These are phyloP conservation scores for Phytophthora sojae DNA, from an alignment of 352 stramenopile species.

Conservation along the genomic window DNA sequence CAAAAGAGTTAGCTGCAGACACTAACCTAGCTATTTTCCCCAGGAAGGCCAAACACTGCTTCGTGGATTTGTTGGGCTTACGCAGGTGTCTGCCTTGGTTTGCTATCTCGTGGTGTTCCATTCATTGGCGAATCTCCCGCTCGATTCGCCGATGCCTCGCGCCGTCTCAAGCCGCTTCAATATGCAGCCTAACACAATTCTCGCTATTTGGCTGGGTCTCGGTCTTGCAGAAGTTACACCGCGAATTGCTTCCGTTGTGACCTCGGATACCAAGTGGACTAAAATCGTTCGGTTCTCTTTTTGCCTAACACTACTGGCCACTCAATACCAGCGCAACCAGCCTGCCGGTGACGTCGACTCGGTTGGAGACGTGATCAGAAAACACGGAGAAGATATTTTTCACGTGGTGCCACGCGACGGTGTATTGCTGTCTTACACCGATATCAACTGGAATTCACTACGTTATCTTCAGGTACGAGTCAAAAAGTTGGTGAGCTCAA, in stretches of 20 bases:
- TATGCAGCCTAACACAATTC: conserved; percentile 92
- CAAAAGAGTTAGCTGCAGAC: neutral
- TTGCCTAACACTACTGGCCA: conserved; percentile 23
- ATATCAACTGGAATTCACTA: conserved; percentile 86
- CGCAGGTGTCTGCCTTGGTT: conserved; percentile 58
- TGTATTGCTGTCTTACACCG: conserved; percentile 81
- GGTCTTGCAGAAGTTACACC: conserved; percentile 45
- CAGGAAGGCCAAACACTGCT: conserved; percentile 10
- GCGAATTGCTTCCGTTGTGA: conserved; percentile 11
- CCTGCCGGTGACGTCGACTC: neutral
- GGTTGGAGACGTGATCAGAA: conserved; percentile 43
- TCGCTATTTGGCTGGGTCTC: conserved; percentile 83
- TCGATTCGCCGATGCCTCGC: conserved; percentile 85
- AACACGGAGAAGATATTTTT: conserved; percentile 54
- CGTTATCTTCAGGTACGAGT: conserved; percentile 67
- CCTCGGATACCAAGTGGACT: neutral
- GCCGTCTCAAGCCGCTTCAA: conserved; percentile 92
- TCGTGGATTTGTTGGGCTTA: conserved; percentile 10
- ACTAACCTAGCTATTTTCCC: neutral
- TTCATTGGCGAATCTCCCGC: conserved; percentile 91
- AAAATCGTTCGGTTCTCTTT: conserved; percentile 24
- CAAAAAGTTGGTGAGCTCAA: neutral
- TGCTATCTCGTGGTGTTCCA: conserved; percentile 94
- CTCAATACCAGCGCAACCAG: conserved; percentile 26
- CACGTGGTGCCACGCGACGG: conserved; percentile 47